These are phyloP conservation scores for Amanita phalloides DNA, from an alignment of 768 basidiomycete genomes.

Conservation along the genomic window DNA sequence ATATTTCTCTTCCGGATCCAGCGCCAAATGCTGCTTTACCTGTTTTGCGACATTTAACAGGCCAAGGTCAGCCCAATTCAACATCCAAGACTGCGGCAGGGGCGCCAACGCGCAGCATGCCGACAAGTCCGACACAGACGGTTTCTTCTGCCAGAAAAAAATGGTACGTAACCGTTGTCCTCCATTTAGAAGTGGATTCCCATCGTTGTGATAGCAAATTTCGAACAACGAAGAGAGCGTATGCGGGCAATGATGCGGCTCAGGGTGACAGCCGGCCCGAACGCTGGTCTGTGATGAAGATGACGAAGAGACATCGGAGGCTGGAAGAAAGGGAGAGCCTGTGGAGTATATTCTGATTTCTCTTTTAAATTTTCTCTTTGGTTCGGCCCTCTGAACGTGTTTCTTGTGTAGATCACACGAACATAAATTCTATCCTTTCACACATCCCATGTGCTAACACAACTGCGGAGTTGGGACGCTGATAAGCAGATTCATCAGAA, in stretches of 20 bases:
- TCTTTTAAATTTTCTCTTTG: background rate
- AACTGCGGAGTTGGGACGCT: too few species aligned
- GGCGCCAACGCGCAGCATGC: background rate
- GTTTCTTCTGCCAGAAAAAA: background rate
- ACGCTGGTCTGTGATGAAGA: background rate
- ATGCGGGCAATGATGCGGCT: background rate
- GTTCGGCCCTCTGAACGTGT: too few species aligned
- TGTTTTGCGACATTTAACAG: background rate
- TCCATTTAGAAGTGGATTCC: background rate
- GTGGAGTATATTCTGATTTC: background rate
- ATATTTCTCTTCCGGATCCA: slow-evolving; percentile 31
- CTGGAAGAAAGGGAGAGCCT: background rate
- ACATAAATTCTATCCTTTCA: too few species aligned
- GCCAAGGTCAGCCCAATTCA: background rate
- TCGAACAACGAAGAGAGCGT: background rate
- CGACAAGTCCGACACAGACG: background rate
- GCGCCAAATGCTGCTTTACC: slow-evolving; percentile 17
- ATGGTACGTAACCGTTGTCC: background rate
- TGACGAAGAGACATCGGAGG: background rate
- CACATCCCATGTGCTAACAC: too few species aligned
- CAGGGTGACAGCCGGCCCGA: background rate
- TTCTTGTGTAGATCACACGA: too few species aligned
- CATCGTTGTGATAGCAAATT: background rate
- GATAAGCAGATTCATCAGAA: too few species aligned
- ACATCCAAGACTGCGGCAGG: background rate